These are phyloP conservation scores for Candida orba DNA, from an alignment of 805 yeast genomes.

Conservation along the genomic window DNA sequence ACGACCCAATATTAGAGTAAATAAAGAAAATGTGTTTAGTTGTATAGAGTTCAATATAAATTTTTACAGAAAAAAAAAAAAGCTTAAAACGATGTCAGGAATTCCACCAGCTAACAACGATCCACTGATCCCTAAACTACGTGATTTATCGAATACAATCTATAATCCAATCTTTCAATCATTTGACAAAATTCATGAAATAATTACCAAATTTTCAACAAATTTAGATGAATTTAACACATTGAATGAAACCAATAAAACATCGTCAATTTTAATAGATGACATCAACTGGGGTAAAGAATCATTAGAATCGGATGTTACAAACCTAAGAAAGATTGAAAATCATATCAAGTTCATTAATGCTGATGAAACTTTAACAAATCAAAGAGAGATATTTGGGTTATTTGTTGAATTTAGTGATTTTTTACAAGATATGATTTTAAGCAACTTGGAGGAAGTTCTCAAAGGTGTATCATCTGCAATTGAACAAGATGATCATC, in stretches of 20 bases:
- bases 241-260: background rate
- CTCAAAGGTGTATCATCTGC: slow-evolving; percentile 1
- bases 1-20: too few relatives aligned
- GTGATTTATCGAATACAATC: slow-evolving; percentile 3
- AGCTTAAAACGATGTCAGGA: slow-evolving; percentile 1
- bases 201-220: background rate
- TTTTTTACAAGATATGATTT: slow-evolving; percentile 8
- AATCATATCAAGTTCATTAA: slow-evolving; percentile 6
- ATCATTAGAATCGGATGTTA: slow-evolving; percentile 2
- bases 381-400: slow-evolving; percentile 6
- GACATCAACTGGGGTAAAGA: slow-evolving; percentile 8
- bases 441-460: slow-evolving; percentile 5
- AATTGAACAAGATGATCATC: background rate
- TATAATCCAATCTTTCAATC: slow-evolving; percentile 6
- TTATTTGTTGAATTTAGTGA: slow-evolving; percentile 6
- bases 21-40: too few relatives aligned
- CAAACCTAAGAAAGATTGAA: slow-evolving; percentile 3
- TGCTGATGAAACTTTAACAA: slow-evolving; percentile 9
- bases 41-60: too few relatives aligned
- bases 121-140: slow-evolving; percentile 2
- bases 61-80: too few relatives aligned
- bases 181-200: slow-evolving; percentile 2
- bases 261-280: background rate
- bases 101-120: slow-evolving; percentile 7
- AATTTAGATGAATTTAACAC: background rate